Evolutionary conservation across 192 early-diverging fungal species (phyloP).

Genomic region (Coemansia sp.): DNA sequence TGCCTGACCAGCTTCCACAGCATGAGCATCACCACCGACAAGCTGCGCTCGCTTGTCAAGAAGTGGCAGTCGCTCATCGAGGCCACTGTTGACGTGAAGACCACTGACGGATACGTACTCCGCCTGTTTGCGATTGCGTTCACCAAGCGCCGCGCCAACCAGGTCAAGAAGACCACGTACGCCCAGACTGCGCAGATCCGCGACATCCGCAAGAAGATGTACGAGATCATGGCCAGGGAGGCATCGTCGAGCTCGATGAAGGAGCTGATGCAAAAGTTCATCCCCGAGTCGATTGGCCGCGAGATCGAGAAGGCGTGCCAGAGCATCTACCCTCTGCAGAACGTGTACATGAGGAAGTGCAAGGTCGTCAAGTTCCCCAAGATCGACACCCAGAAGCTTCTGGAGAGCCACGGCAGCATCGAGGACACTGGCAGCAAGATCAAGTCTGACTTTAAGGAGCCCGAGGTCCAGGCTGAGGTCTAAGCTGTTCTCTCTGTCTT

Average conservation of each 20-base stretch:
- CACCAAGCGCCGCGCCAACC: slow-evolving; percentile 92
- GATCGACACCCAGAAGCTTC: slow-evolving; percentile 93
- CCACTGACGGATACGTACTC: slow-evolving; percentile 99
- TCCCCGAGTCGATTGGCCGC: slow-evolving; percentile 95
- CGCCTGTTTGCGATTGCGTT: slow-evolving; percentile 97
- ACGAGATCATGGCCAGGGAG: slow-evolving; percentile 94
- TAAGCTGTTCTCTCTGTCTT: slow-evolving; percentile 37
- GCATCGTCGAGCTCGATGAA: slow-evolving; percentile 87
- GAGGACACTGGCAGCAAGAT: slow-evolving; percentile 83
- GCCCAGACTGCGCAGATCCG: slow-evolving; percentile 96
- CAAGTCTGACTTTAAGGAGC: slow-evolving; percentile 89
- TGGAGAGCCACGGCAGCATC: slow-evolving; percentile 92
- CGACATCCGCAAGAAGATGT: slow-evolving; percentile 99
- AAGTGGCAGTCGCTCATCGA: slow-evolving; percentile 99
- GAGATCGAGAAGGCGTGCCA: slow-evolving; percentile 98
- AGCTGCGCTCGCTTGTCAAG: slow-evolving; percentile 99
- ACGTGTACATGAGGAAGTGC: slow-evolving; percentile 96
- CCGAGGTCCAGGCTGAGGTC: slow-evolving; percentile 68
- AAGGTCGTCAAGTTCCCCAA: slow-evolving; percentile 99
- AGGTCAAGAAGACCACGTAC: slow-evolving; percentile 98
- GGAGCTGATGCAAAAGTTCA: slow-evolving; percentile 95
- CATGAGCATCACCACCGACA: slow-evolving; percentile 99
- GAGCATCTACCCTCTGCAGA: slow-evolving; percentile 97
- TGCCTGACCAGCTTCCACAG: slow-evolving; percentile 99
- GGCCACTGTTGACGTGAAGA: slow-evolving; percentile 99